Percentiles rank a stretch among this genome's conserved stretches.
These are phyloP conservation scores for Vaccinium corymbosum DNA, from an alignment of 148 eudicot genomes.

Conservation along the genomic window DNA sequence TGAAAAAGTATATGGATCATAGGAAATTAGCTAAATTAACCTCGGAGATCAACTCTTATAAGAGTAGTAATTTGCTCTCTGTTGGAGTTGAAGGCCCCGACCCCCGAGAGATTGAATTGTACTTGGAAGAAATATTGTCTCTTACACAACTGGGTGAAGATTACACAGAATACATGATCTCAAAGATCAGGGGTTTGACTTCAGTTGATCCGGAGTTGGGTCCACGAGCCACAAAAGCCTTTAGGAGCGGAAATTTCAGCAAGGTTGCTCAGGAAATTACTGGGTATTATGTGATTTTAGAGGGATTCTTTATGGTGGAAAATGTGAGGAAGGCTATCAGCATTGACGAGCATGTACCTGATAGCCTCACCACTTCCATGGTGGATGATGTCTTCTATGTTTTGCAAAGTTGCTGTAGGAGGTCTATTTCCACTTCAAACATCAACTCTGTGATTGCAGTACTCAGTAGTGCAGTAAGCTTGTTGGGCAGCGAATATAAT, in stretches of 20 bases:
- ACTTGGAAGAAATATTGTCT: slow-evolving; percentile 78
- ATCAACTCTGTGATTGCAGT: slow-evolving; percentile 82
- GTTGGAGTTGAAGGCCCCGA: slow-evolving; percentile 90
- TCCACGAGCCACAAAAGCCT: slow-evolving; percentile 81
- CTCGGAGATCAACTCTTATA: slow-evolving; percentile 81
- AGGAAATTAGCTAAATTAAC: slow-evolving; percentile 70
- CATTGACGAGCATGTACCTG: slow-evolving; percentile 80
- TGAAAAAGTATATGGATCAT: slow-evolving; percentile 85
- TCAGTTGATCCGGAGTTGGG: slow-evolving; percentile 79
- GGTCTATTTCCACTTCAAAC: slow-evolving; percentile 86
- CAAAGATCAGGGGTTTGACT: slow-evolving; percentile 78
- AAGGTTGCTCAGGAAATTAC: slow-evolving; percentile 78
- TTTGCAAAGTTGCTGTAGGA: slow-evolving; percentile 84
- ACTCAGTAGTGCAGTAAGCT: slow-evolving; percentile 69
- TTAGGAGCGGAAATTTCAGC: slow-evolving; percentile 80
- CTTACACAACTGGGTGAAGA: slow-evolving; percentile 90
- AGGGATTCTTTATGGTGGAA: slow-evolving; percentile 96
- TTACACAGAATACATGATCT: slow-evolving; percentile 80
- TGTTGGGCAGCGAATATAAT: slow-evolving; percentile 77
- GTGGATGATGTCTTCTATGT: slow-evolving; percentile 96
- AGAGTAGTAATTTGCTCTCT: slow-evolving; percentile 60
- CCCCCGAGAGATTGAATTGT: slow-evolving; percentile 85
- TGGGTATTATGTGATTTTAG: slow-evolving; percentile 85
- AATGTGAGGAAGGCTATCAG: slow-evolving; percentile 96
- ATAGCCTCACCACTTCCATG: slow-evolving; percentile 92